Evolutionary conservation across 257 asterid species (phyloP), one percentile per base, ranked within the genome.

Genomic region (Nicotiana knightiana): DNA sequence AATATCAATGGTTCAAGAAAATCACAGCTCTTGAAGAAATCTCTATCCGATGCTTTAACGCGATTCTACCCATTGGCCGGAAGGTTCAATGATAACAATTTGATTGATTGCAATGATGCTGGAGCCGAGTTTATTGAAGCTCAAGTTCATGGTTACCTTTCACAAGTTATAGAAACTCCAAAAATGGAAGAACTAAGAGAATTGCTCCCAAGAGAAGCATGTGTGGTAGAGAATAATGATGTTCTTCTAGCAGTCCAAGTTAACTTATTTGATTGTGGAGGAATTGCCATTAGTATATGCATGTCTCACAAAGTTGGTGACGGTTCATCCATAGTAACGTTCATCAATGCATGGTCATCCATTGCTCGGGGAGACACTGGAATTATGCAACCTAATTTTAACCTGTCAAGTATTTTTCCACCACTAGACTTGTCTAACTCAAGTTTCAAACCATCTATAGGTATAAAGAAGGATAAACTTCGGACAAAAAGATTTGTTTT

Each of bases 51-150:
- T 3, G 59, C 86, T 16, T 78, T 88, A 13, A 81, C 79, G 18
- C 30, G 6, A 21, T 90, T 80, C 46, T 90, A 87, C 59, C 93
- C 91, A 6, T 35, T 88, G 53, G 90, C 92, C 1, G 91, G 92
- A 59, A 81, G 82, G 8, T 64, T 87, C 33, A 59, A 54, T 4
- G 77, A 81, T 6, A 81, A 48, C 6, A 71, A 35, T 61, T 70
- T 70, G 17, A n/a, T 90, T 39, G 87, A 87, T 43, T 90, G 93
- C 76, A 67, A 84, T 53, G 91, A 90, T 61, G 82, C 67, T 1
- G 93, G 93, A 9, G 88, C 82, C 10, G 81, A 81, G 51, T 84
- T 46, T 15, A 61, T 87, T 8, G 91, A 86, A 33, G 86, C 87
- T 57, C 84, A 21, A 30, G 87, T 75, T n/a, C 70, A 76, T 15